Conservation (phyloP, 1,284 basidiomycete genomes). For the Pseudozyma sp. region DNA sequence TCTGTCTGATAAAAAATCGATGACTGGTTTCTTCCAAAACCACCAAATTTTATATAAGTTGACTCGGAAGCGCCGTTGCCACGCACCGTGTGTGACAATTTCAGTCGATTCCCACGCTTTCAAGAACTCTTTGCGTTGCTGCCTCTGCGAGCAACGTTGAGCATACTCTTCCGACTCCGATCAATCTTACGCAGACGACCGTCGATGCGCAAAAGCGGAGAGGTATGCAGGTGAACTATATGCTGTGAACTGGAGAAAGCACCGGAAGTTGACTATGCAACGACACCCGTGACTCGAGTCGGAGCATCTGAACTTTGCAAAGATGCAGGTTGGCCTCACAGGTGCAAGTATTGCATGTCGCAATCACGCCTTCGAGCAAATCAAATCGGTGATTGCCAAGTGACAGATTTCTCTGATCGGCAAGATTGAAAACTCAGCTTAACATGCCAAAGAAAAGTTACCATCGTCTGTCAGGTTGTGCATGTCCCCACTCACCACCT, state of each 20-base stretch:
- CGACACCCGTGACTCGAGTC: conserved; percentile 11
- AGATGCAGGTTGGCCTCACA: conserved; percentile 18
- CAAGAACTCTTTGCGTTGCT: no score
- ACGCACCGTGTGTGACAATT: no score
- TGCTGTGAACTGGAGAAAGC: no score
- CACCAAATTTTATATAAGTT: conserved; percentile 9
- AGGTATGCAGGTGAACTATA: no score
- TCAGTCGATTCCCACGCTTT: no score
- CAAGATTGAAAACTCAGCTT: not conserved
- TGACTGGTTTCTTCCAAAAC: conserved; percentile 15
- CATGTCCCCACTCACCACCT: not conserved
- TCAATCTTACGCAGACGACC: not conserved
- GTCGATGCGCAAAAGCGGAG: no score
- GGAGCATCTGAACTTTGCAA: not conserved
- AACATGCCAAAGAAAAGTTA: not conserved
- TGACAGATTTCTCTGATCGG: not conserved
- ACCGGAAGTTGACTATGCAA: no score
- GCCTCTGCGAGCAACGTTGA: no score
- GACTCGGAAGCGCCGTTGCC: no score
- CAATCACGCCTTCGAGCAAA: conserved; percentile 23
- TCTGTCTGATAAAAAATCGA: conserved; percentile 11
- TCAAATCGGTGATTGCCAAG: no score
- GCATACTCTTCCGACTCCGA: no score
- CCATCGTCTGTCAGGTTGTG: conserved; percentile 26
- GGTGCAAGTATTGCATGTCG: conserved; percentile 12